Conservation (phyloP, 1,284 basidiomycete species). For the Trichosporon inkin region DNA sequence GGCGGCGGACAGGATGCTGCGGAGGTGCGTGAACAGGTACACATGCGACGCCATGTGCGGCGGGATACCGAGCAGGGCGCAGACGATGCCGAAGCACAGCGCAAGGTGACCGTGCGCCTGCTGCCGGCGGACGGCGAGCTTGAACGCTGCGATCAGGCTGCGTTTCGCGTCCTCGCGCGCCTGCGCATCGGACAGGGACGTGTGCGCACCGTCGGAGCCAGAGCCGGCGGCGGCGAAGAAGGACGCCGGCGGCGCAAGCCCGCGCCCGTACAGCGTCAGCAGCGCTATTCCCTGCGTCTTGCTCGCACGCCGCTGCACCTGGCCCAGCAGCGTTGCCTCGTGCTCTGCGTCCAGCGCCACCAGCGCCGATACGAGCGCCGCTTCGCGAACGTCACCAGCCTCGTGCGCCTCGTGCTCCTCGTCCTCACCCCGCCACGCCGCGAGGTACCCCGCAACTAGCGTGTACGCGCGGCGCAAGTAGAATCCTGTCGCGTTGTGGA, state of each 20-base stretch:
- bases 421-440: conserved; percentile 18
- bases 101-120: conserved; percentile 73
- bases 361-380: conserved; percentile 52
- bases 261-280: conserved; percentile 79
- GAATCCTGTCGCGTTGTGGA: conserved; percentile 67
- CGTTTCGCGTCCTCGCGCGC: conserved; percentile 19
- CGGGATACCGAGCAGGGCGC: conserved; percentile 66
- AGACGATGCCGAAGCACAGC: conserved; percentile 82
- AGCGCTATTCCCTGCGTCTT: conserved; percentile 89
- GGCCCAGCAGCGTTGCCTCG: conserved; percentile 81
- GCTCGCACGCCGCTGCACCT: conserved; percentile 80
- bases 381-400: too few species aligned
- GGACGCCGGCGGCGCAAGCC: conserved; percentile 60
- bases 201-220: too few species aligned
- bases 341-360: conserved; percentile 67
- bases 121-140: conserved; percentile 62
- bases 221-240: conserved; percentile 18
- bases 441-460: conserved; percentile 16
- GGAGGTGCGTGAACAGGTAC: conserved; percentile 87
- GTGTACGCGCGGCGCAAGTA: conserved; percentile 69
- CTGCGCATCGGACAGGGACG: too few species aligned
- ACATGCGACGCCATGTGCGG: conserved; percentile 69
- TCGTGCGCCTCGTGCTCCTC: conserved; percentile 26
- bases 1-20: conserved; percentile 81
- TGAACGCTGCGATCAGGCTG: conserved; percentile 62